These are phyloP conservation scores for Tetraselmis striata DNA, from an alignment of 139 green algal genomes.

Conservation along the genomic window DNA sequence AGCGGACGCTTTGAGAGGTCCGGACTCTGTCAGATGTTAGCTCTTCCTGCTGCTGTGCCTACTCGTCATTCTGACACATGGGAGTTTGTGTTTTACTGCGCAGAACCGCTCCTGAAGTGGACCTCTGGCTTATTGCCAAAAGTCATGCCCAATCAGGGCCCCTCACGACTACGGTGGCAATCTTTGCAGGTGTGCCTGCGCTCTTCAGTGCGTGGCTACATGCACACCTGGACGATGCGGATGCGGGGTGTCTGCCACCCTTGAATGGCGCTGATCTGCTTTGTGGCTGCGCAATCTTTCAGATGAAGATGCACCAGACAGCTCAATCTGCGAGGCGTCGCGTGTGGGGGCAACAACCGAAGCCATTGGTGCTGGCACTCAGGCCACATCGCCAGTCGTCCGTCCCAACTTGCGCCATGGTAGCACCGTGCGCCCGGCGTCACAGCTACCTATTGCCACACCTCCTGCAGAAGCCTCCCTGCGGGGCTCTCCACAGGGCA, in stretches of 20 bases:
- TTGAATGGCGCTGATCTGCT: neutral
- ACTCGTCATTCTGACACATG: too few relatives aligned
- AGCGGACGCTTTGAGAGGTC: slow-evolving; percentile 42
- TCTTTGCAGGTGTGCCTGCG: neutral
- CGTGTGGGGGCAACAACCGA: neutral
- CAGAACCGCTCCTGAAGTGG: neutral
- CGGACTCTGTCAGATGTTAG: neutral
- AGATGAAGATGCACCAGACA: neutral
- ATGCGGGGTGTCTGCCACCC: neutral
- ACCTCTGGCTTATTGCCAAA: neutral
- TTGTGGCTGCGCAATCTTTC: neutral
- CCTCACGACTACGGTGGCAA: neutral
- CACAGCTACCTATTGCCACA: neutral
- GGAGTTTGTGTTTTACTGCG: too few relatives aligned
- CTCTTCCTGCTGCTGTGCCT: neutral
- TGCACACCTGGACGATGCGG: neutral
- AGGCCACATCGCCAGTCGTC: neutral
- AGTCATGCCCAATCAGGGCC: neutral
- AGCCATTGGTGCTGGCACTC: neutral
- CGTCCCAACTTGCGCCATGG: neutral
- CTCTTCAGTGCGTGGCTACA: too few relatives aligned
- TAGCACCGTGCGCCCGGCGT: neutral
- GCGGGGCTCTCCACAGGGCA: neutral
- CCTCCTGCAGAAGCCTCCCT: neutral
- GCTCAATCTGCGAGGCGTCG: neutral